Conservation (phyloP, 192 early-diverging fungal genomes). For the Chytriomyces confervae region DNA sequence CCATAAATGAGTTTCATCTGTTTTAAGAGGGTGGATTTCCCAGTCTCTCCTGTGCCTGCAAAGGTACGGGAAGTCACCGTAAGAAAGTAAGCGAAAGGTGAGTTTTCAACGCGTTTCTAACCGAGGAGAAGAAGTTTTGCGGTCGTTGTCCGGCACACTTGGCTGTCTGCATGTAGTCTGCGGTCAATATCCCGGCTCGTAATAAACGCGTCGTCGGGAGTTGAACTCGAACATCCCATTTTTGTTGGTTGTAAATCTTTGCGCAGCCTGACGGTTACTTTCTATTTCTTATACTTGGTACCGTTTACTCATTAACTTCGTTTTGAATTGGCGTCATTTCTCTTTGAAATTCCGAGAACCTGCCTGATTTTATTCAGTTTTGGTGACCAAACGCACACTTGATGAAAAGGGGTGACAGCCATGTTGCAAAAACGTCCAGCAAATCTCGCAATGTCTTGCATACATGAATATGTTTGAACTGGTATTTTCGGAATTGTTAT, state of each 20-base stretch:
- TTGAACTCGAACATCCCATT: background rate
- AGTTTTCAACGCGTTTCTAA: background rate
- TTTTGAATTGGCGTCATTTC: no score
- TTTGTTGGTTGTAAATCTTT: no score
- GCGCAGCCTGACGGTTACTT: no score
- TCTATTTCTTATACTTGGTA: no score
- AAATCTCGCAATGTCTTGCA: background rate
- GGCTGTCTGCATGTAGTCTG: conserved; percentile 79
- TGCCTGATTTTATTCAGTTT: no score
- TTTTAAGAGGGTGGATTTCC: conserved; percentile 50
- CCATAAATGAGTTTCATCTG: conserved; percentile 51
- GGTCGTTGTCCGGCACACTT: conserved; percentile 81
- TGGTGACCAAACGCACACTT: background rate
- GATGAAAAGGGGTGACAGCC: background rate
- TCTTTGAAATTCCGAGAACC: no score
- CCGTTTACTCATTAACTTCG: no score
- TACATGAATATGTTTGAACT: background rate
- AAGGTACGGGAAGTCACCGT: background rate
- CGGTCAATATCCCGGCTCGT: conserved; percentile 75
- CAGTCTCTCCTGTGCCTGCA: conserved; percentile 45
- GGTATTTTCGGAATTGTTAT: background rate
- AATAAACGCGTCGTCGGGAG: background rate
- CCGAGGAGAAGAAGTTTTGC: conserved; percentile 88
- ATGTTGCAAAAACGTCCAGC: background rate
- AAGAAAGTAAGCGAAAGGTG: background rate